These are phyloP conservation scores for Elongisporangium prolatum DNA, from an alignment of 352 stramenopile species.

Conservation along the genomic window DNA sequence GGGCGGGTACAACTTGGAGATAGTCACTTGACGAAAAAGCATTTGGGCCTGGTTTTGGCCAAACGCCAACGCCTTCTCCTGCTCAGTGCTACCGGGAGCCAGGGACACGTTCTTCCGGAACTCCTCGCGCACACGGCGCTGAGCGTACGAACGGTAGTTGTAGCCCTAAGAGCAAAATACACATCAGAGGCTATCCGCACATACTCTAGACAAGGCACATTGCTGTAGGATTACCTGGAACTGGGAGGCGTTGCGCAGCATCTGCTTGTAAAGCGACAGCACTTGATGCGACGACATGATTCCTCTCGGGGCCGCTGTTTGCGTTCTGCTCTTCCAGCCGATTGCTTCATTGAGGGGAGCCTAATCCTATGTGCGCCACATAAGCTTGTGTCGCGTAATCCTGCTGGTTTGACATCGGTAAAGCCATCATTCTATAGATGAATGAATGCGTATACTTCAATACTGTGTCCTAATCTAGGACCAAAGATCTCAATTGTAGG, in stretches of 20 bases:
- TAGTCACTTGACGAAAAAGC: slow-evolving; percentile 54
- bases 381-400: no score
- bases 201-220: neutral
- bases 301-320: neutral
- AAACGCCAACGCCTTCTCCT: slow-evolving; percentile 38
- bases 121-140: slow-evolving; percentile 63
- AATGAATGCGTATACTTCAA: no score
- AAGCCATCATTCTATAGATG: no score
- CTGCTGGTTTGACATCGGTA: no score
- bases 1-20: slow-evolving; percentile 69
- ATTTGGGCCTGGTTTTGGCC: slow-evolving; percentile 44
- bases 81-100: slow-evolving; percentile 33
- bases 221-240: slow-evolving; percentile 36
- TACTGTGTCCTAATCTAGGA: no score
- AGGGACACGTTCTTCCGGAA: slow-evolving; percentile 66
- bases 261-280: slow-evolving; percentile 46
- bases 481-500: no score
- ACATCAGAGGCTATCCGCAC: slow-evolving; percentile 3
- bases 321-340: neutral
- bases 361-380: no score
- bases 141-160: slow-evolving; percentile 69
- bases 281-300: slow-evolving; percentile 31
- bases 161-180: slow-evolving; percentile 36
- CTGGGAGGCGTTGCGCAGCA: slow-evolving; percentile 47
- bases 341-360: no score